Percentiles rank a stretch among this genome's conserved stretches.
These are phyloP conservation scores for Pythium scleroteichum DNA, from an alignment of 352 stramenopile genomes.

Conservation along the genomic window DNA sequence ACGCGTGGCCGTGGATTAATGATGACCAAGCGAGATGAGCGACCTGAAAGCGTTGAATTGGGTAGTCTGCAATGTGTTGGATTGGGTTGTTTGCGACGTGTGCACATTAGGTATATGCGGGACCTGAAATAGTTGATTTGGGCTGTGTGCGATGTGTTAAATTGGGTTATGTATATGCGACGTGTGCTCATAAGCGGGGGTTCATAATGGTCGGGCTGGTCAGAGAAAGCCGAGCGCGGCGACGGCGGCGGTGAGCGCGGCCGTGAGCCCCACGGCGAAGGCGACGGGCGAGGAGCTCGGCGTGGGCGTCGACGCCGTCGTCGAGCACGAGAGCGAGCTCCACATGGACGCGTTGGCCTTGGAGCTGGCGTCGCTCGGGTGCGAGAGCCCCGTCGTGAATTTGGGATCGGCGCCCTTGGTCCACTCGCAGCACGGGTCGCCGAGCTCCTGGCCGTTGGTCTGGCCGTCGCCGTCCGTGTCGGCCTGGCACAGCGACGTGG, in stretches of 20 bases:
- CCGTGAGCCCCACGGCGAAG: background rate
- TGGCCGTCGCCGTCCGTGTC: conserved; percentile 58
- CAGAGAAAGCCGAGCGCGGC: conserved; percentile 10
- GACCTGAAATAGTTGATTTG: too few relatives aligned
- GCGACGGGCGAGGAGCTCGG: background rate
- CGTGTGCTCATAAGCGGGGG: too few relatives aligned
- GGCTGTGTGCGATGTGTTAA: too few relatives aligned
- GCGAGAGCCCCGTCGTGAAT: conserved; percentile 19
- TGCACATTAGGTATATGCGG: too few relatives aligned
- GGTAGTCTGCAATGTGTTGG: too few relatives aligned
- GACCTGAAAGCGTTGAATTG: too few relatives aligned
- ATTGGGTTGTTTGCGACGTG: too few relatives aligned
- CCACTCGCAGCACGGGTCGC: conserved; percentile 55
- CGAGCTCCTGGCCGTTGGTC: conserved; percentile 66
- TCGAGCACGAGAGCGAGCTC: conserved; percentile 9
- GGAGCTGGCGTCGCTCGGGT: conserved; percentile 20
- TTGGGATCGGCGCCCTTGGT: conserved; percentile 6
- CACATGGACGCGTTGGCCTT: conserved; percentile 23
- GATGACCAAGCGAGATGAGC: too few relatives aligned
- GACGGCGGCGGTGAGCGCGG: background rate
- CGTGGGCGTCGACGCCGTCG: background rate
- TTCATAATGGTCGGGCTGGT: too few relatives aligned
- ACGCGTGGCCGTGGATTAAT: too few relatives aligned
- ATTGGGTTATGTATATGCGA: too few relatives aligned
- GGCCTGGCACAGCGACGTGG: conserved; percentile 32